Conservation (phyloP, 192 early-diverging fungal genomes). For the Diversispora eburnea region DNA sequence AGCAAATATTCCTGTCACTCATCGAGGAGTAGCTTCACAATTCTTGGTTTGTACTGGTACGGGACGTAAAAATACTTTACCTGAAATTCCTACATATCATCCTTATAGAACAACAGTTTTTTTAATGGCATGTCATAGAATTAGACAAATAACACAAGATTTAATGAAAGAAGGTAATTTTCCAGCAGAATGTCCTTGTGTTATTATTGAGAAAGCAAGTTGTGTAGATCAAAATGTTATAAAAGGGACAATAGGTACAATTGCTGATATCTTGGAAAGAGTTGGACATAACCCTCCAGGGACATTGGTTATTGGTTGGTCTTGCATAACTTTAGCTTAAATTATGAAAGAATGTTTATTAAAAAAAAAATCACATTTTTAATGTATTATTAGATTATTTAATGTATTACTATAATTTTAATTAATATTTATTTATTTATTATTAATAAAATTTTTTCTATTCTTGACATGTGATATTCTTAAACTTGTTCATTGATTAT, state of each 20-base stretch:
- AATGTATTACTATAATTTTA: too few relatives aligned
- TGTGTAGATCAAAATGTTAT: constrained; percentile 74
- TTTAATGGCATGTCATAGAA: constrained; percentile 79
- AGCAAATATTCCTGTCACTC: constrained; percentile 83
- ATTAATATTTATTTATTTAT: too few relatives aligned
- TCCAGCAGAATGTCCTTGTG: constrained; percentile 68
- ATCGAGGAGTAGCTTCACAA: constrained; percentile 81
- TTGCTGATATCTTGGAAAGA: constrained; percentile 60
- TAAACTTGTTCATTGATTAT: too few relatives aligned
- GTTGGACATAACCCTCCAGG: constrained; percentile 73
- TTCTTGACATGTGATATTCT: too few relatives aligned
- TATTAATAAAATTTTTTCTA: too few relatives aligned
- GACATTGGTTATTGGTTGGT: constrained; percentile 71
- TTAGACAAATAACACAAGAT: constrained; percentile 56
- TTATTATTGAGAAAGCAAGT: constrained; percentile 81
- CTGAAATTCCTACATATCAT: constrained; percentile 69
- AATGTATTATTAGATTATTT: too few relatives aligned
- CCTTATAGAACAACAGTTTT: constrained; percentile 72
- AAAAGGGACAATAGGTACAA: constrained; percentile 59
- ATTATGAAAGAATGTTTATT: too few relatives aligned
- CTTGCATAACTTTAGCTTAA: constrained; percentile 30
- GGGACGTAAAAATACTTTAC: constrained; percentile 68
- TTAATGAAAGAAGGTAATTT: constrained; percentile 54
- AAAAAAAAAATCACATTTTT: too few relatives aligned
- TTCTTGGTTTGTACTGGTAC: constrained; percentile 79